Evolutionary conservation across 1,284 basidiomycete genomes (phyloP).

Genomic region (Austroboletus niveus): DNA sequence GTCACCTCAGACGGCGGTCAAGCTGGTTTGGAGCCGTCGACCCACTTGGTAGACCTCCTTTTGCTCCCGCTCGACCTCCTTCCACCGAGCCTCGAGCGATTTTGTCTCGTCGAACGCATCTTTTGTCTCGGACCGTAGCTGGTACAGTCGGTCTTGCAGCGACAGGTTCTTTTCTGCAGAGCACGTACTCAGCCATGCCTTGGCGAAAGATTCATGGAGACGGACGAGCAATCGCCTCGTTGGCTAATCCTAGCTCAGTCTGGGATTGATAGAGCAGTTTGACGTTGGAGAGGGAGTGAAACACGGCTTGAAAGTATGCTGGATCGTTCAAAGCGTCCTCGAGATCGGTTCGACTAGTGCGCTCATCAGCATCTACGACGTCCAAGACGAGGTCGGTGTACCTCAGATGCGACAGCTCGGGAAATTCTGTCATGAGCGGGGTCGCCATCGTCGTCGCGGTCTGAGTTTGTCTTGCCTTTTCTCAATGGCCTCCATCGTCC

Average conservation of each 20-base stretch:
- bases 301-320: conserved; percentile 82
- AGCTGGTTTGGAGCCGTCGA: conserved; percentile 2
- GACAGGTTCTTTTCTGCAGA: conserved; percentile 63
- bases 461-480: conserved; percentile 5
- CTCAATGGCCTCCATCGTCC: conserved; percentile 51
- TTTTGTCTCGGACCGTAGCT: conserved; percentile 75
- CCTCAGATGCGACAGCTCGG: conserved; percentile 70
- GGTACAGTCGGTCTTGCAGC: conserved; percentile 71
- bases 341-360: conserved; percentile 74
- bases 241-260: conserved; percentile 75
- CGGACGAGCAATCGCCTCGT: conserved; percentile 82
- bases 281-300: conserved; percentile 75
- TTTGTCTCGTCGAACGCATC: conserved; percentile 85
- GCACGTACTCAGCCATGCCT: conserved; percentile 7
- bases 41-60: conserved; percentile 81
- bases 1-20: conserved; percentile 7
- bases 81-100: conserved; percentile 76
- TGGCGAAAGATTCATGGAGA: conserved; percentile 14
- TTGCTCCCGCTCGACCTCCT: conserved; percentile 83
- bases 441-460: conserved; percentile 26
- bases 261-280: conserved; percentile 73
- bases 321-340: conserved; percentile 83
- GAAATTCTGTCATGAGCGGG: conserved; percentile 61
- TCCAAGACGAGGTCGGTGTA: conserved; percentile 36
- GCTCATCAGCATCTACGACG: conserved; percentile 6